These are phyloP conservation scores for Lanmaoa rubissima DNA, from an alignment of 768 basidiomycete genomes.

Conservation along the genomic window DNA sequence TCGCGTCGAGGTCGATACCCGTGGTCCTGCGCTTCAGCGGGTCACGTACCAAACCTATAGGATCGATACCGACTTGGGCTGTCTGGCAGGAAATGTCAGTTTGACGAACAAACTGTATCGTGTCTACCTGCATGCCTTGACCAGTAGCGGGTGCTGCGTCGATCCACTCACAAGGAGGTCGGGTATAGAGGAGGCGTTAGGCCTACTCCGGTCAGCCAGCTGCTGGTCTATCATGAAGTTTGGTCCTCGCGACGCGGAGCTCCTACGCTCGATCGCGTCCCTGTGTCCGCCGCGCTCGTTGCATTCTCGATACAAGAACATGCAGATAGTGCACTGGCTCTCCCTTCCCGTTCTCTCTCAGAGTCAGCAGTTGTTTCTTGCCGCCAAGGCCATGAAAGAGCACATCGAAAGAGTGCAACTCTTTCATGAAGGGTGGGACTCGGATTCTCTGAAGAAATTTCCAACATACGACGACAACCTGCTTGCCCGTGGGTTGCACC, in stretches of 20 bases:
- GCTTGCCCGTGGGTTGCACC: slow-evolving; percentile 11
- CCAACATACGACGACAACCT: slow-evolving; percentile 3
- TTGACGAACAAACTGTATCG: slow-evolving; percentile 33
- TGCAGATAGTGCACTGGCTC: slow-evolving; percentile 39
- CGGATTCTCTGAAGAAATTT: neutral
- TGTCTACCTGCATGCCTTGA: slow-evolving; percentile 45
- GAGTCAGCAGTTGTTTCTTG: slow-evolving; percentile 22
- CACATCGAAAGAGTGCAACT: slow-evolving; percentile 13
- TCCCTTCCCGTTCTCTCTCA: slow-evolving; percentile 27
- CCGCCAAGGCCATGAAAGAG: slow-evolving; percentile 26
- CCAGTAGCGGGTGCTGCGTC: slow-evolving; percentile 32
- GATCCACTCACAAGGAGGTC: slow-evolving; percentile 46
- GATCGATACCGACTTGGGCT: slow-evolving; percentile 31
- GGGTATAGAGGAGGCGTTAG: slow-evolving; percentile 44
- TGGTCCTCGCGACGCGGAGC: slow-evolving; percentile 20
- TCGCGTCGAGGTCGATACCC: slow-evolving; percentile 1
- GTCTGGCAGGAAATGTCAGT: slow-evolving; percentile 23
- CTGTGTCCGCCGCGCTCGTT: slow-evolving; percentile 26
- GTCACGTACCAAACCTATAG: slow-evolving; percentile 27
- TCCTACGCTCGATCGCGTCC: slow-evolving; percentile 33
- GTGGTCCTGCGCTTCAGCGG: neutral
- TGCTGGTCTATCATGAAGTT: slow-evolving; percentile 40
- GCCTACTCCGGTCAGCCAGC: slow-evolving; percentile 36
- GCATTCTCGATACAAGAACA: slow-evolving; percentile 32
- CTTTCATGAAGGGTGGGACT: slow-evolving; percentile 3